Conservation (phyloP, 306 rosid species). For the Canavalia gladiata region DNA sequence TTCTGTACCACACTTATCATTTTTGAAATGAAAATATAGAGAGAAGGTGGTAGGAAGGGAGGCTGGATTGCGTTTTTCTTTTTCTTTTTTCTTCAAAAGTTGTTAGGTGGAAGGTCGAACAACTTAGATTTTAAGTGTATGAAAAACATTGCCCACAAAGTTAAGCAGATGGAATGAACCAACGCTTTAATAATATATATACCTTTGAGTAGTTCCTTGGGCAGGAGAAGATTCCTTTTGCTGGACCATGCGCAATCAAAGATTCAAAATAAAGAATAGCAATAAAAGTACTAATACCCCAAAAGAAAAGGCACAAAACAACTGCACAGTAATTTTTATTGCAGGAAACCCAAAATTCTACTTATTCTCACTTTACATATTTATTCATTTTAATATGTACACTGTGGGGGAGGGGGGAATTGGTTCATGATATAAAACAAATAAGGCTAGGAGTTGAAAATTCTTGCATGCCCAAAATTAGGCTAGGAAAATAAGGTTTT, state of each 20-base stretch:
- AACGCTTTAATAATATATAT: constrained; percentile 28
- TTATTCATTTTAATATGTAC: too few relatives aligned
- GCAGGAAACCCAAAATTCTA: neutral
- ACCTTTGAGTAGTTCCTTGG: constrained; percentile 31
- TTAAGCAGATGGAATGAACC: constrained; percentile 6
- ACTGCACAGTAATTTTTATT: constrained; percentile 26
- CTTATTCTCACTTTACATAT: neutral
- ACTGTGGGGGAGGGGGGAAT: too few relatives aligned
- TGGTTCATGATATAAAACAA: too few relatives aligned
- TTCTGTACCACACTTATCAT: neutral
- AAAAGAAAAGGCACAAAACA: constrained; percentile 28
- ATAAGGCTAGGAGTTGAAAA: neutral
- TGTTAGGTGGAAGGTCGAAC: neutral
- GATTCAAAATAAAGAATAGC: constrained; percentile 37
- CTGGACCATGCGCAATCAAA: constrained; percentile 44
- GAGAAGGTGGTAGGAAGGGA: neutral
- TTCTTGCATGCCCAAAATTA: constrained; percentile 10
- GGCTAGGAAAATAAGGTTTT: constrained; percentile 3
- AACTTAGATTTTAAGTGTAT: constrained; percentile 10
- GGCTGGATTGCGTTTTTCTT: constrained; percentile 5
- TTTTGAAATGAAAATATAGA: neutral
- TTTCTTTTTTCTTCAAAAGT: neutral
- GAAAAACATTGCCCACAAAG: constrained; percentile 16
- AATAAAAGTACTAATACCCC: neutral
- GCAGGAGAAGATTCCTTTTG: constrained; percentile 46